A percentile compares a stretch with the other conserved stretches of the same genome.
Evolutionary conservation across 2,329 filamentous ascomycete genomes (phyloP).

Genomic region (Aspergillus flavus): DNA sequence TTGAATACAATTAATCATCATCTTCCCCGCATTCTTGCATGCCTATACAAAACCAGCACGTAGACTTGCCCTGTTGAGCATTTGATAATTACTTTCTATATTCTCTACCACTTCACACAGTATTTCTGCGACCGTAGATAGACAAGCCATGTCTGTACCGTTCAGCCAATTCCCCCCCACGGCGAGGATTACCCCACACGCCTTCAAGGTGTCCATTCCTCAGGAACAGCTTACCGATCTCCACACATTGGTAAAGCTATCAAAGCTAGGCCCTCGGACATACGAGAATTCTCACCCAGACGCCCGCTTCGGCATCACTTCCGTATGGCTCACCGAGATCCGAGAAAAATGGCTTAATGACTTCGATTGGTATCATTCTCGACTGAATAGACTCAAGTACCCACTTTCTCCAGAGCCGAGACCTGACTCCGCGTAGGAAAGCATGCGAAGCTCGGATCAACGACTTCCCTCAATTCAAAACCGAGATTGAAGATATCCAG

Average conservation of each 20-base stretch:
- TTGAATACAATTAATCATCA: not conserved
- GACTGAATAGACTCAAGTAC: not conserved
- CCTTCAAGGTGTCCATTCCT: slow-evolving; percentile 48
- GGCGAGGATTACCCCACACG: slow-evolving; percentile 40
- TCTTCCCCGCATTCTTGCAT: not conserved
- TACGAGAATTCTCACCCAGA: slow-evolving; percentile 53
- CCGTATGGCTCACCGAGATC: slow-evolving; percentile 50
- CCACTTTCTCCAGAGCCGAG: not conserved
- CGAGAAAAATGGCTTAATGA: slow-evolving; percentile 47
- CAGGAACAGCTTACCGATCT: slow-evolving; percentile 51
- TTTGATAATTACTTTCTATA: too few species aligned
- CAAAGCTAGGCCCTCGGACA: slow-evolving; percentile 51
- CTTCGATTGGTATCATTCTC: slow-evolving; percentile 51
- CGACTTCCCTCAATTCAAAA: slow-evolving; percentile 54
- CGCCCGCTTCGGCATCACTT: slow-evolving; percentile 48
- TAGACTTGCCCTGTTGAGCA: not conserved
- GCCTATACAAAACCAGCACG: not conserved
- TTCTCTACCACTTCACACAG: not conserved
- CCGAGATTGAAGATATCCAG: slow-evolving; percentile 43
- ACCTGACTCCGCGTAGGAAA: slow-evolving; percentile 24
- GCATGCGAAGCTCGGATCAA: slow-evolving; percentile 50
- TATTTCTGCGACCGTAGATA: not conserved
- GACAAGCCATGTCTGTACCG: slow-evolving; percentile 23
- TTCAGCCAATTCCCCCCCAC: slow-evolving; percentile 37
- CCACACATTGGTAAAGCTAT: slow-evolving; percentile 50